Percentiles rank a stretch among this genome's conserved stretches.
Conservation (phyloP, 1,139 yeast species). For the Saccharomyces hybrid region DNA sequence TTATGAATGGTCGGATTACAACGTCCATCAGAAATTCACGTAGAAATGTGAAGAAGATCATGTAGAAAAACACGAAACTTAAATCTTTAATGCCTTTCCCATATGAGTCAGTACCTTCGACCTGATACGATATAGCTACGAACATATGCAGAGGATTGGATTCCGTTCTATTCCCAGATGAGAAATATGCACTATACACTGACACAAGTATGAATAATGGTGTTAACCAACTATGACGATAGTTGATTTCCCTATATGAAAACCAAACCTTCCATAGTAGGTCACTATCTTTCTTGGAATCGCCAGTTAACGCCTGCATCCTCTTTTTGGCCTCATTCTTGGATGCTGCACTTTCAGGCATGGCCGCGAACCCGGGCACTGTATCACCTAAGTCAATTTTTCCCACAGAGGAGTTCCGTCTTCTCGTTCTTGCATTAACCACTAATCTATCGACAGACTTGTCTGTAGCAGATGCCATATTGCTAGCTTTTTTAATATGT, state of each 20-base stretch:
- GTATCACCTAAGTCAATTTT: conserved; percentile 31
- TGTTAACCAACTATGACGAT: conserved; percentile 72
- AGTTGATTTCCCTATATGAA: conserved; percentile 52
- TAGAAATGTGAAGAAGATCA: conserved; percentile 79
- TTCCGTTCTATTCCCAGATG: conserved; percentile 47
- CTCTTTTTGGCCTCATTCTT: conserved; percentile 19
- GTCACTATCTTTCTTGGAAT: conserved; percentile 17
- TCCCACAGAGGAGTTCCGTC: conserved; percentile 32
- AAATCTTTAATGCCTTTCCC: conserved; percentile 87
- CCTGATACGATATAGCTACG: conserved; percentile 60
- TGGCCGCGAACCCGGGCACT: conserved; percentile 26
- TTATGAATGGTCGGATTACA: conserved; percentile 66
- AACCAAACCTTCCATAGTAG: conserved; percentile 41
- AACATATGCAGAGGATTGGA: conserved; percentile 59
- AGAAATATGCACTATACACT: conserved; percentile 37
- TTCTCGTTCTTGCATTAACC: conserved; percentile 13
- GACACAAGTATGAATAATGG: conserved; percentile 47
- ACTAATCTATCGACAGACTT: not conserved
- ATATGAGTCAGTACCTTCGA: conserved; percentile 42
- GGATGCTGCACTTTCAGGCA: conserved; percentile 18
- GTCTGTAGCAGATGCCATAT: not conserved
- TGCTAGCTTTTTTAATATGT: not conserved
- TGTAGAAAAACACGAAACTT: conserved; percentile 68
- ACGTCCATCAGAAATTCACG: conserved; percentile 89
- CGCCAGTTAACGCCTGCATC: conserved; percentile 16